phyloP scores from a whole-genome alignment of 2,329 filamentous ascomycete species.

The Xylariaceae sp. region DNA sequence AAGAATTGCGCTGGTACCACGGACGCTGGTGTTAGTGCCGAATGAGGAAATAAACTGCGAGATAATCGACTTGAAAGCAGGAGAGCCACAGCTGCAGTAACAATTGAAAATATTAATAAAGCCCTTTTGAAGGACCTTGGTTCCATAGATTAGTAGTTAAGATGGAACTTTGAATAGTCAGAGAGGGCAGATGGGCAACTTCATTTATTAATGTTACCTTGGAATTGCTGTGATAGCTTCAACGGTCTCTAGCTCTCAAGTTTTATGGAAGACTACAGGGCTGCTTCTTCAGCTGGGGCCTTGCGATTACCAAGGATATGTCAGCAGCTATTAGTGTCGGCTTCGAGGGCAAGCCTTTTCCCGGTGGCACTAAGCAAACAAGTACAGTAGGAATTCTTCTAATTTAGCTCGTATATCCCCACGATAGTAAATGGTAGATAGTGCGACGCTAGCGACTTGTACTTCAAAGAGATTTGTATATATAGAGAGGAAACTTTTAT shows the following conservation, averaged over 20 bases:
- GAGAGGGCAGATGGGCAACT: background rate
- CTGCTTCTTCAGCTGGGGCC: background rate
- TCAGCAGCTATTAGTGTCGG: conserved; percentile 30
- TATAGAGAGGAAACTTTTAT: too few relatives aligned
- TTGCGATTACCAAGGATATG: conserved; percentile 41
- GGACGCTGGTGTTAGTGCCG: conserved; percentile 22
- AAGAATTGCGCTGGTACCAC: conserved; percentile 24
- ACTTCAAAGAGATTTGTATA: too few relatives aligned
- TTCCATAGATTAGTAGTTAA: conserved; percentile 25
- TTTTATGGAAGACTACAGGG: too few relatives aligned
- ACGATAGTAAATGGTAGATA: too few relatives aligned
- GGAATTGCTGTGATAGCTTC: conserved; percentile 10
- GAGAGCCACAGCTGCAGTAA: conserved; percentile 36
- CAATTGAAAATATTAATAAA: conserved; percentile 29
- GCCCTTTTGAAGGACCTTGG: conserved; percentile 13
- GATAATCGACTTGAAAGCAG: conserved; percentile 31
- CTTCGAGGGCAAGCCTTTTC: too few relatives aligned
- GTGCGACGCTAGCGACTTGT: too few relatives aligned
- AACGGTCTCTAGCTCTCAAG: conserved; percentile 12
- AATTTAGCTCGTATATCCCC: too few relatives aligned
- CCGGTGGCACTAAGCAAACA: too few relatives aligned
- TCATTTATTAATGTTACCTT: background rate
- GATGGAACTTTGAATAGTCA: conserved; percentile 19
- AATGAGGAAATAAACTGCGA: conserved; percentile 28
- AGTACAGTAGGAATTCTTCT: too few relatives aligned